Evolutionary conservation across 805 yeast species (phyloP), one percentile per base, ranked within the genome.

Genomic region (Sugiyamaella boreocaroliniensis): DNA sequence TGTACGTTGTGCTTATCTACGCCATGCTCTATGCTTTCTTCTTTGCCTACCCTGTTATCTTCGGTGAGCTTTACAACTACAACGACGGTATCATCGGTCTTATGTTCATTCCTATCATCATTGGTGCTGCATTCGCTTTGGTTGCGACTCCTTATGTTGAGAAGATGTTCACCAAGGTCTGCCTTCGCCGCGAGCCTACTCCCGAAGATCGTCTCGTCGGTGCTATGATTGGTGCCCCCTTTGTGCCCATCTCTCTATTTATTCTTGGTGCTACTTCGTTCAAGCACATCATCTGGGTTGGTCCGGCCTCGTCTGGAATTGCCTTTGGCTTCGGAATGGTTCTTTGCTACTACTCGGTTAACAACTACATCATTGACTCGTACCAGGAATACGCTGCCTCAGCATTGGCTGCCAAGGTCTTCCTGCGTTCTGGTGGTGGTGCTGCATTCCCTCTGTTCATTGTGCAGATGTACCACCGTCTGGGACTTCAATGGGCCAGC

Each of bases 11-110:
- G 58, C 76, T 89, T 66, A 88, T 89, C 68, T 89, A 89, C 72
- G 84, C 96, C n/a, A 75, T 89, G 66, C 75, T 89, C 49, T 89
- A 89, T 64, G 96, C 96, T 11, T 89, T 89, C 75, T 89, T 89
- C 81, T 89, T 89, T 71, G 97, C 97, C 0, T 89, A 86, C 71
- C 97, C 97, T 4, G 95, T 85, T 50, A 87, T 89, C 49, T 89
- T 89, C 68, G 78, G 76, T 51, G 52, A 50, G 10, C 75, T 89
- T 50, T 86, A 89, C 64, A 88, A 82, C 47, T 89, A 75, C 69
- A 76, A 83, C 59, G 95, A 88, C 68, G 86, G 87, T 61, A 74
- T 76, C 49, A 81, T 86, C 59, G 97, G 97, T 37, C 72, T 89
- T 61, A 87, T 90, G 95, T 78, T 86, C 61, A 85, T 89, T 62